Evolutionary conservation across 306 rosid species (phyloP), one percentile per base, ranked within the genome.

Genomic region (Cicer judaicum): DNA sequence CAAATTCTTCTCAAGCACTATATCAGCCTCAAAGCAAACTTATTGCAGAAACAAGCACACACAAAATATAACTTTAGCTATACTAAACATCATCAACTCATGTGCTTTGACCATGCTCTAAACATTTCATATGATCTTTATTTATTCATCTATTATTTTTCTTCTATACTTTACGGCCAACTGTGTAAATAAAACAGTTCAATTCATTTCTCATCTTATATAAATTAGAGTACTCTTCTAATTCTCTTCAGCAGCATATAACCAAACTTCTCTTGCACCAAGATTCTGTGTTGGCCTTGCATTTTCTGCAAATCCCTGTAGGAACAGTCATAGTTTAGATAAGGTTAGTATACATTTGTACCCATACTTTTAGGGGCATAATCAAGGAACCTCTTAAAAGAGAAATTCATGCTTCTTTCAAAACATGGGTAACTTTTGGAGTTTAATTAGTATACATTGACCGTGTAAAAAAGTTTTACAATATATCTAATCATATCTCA

Each of bases 231-330:
- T 19, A 61, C 74, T 75, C 40, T 61, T 65, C 18, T 78, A 74
- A 62, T 6, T 43, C 5, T 39, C 49, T 16, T 63, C 52, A 42
- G 74, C 75, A 63, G 79, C 53, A 76, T 85, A 88, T 2, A 85
- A 72, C 80, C 72, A 43, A 76, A 89, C 83, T 66, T 72, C 6
- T 79, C 88, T 89, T 82, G 82, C 90, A 46, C 75, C 64, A 50
- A 46, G 55, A 10, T 75, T 44, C 24, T 89, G 97, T 5, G 68
- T 82, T 72, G 96, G 96, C 75, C 97, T 85, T 79, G 96, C 86
- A 82, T 92, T 92, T 49, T 7, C 59, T 82, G 84, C 79, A 50
- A 21, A 89, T 40, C 84, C 90, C 96, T 89, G 78, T 14, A n/a
- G 10, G 8, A 39, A 9, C 44, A 24, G 1, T 53, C 70, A 40